phyloP scores from a whole-genome alignment of 805 yeast species.

The Ogataea haglerorum region DNA sequence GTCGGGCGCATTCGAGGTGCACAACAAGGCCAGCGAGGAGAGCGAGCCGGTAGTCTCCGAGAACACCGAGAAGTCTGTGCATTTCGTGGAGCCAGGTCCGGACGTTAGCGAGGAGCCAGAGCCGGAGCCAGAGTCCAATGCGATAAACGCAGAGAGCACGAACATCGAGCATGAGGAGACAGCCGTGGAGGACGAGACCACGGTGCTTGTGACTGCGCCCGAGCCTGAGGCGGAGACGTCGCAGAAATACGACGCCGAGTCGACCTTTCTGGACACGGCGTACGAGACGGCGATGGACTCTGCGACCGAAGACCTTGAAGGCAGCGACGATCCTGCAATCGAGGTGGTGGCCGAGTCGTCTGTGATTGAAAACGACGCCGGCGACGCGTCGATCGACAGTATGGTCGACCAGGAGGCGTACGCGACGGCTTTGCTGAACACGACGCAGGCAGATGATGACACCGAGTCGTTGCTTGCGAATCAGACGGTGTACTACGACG shows the following conservation, averaged over 20 bases:
- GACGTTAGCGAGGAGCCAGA: background rate
- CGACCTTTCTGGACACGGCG: background rate
- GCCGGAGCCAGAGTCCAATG: background rate
- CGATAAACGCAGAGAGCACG: background rate
- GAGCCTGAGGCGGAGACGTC: too few species aligned
- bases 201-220: too few species aligned
- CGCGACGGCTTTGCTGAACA: conserved; percentile 27
- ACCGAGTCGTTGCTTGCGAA: conserved; percentile 21
- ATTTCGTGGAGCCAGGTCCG: background rate
- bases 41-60: background rate
- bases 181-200: background rate
- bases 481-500: conserved; percentile 26
- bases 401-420: conserved; percentile 24
- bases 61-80: conserved; percentile 2
- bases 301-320: background rate
- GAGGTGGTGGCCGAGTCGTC: conserved; percentile 29
- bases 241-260: background rate
- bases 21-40: conserved; percentile 15
- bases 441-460: conserved; percentile 14
- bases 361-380: conserved; percentile 15
- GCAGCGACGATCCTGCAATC: conserved; percentile 3
- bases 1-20: conserved; percentile 19
- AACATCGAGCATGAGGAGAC: background rate
- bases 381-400: conserved; percentile 9
- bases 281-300: conserved; percentile 1